Percentiles rank a stretch among this genome's conserved stretches.
These are phyloP conservation scores for Scenedesmus sp. DNA, from an alignment of 163 green algal species.

Conservation along the genomic window DNA sequence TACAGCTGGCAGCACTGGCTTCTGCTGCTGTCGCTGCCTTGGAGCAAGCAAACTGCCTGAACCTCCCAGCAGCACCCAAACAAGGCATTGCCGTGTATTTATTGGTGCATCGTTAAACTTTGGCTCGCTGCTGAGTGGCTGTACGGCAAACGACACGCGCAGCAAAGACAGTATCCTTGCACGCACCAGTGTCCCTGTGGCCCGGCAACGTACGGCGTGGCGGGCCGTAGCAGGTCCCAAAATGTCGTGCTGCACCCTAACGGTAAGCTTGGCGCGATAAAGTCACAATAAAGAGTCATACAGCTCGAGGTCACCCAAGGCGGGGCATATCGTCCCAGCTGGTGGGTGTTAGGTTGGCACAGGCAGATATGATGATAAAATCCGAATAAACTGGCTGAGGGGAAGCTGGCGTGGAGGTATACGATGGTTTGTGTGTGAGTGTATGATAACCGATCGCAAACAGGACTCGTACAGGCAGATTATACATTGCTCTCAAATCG, in stretches of 20 bases:
- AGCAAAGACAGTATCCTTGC: background rate
- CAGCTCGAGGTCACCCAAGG: background rate
- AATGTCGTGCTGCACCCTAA: background rate
- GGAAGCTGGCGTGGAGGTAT: no score
- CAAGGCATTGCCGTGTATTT: background rate
- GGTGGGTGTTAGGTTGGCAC: background rate
- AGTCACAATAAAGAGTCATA: background rate
- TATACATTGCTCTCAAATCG: background rate
- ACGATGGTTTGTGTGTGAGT: no score
- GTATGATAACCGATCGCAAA: background rate
- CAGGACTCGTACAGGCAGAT: background rate
- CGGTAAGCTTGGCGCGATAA: background rate
- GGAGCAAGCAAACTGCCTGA: background rate
- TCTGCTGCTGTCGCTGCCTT: background rate
- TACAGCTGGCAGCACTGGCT: background rate
- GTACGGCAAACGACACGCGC: no score
- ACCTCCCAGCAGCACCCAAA: background rate
- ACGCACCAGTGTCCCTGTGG: background rate
- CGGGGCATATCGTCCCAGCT: background rate
- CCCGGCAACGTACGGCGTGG: background rate
- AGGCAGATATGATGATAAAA: no score
- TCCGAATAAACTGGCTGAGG: no score
- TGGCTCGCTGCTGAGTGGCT: background rate
- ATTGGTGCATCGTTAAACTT: background rate
- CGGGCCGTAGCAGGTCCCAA: background rate